phyloP scores from a whole-genome alignment of 306 rosid species.

The Echinosophora koreensis region DNA sequence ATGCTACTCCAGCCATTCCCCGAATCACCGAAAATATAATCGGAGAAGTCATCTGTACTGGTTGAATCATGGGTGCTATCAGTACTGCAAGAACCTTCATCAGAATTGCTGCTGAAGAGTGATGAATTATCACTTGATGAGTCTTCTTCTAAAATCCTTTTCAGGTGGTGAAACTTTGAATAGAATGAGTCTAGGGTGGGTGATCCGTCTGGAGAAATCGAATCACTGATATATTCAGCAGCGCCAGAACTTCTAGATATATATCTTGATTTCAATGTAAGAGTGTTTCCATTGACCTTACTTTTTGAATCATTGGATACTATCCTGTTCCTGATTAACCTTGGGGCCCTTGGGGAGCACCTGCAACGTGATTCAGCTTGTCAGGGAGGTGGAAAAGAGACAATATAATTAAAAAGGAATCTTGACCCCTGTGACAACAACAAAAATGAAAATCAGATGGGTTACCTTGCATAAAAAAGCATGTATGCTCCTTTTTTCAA shows the following conservation, averaged over 20 bases:
- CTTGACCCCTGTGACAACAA: background rate
- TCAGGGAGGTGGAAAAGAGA: slow-evolving; percentile 38
- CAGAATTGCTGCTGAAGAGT: slow-evolving; percentile 78
- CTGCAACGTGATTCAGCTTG: slow-evolving; percentile 54
- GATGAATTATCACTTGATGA: slow-evolving; percentile 92
- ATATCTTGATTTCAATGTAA: slow-evolving; percentile 51
- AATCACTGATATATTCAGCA: slow-evolving; percentile 41
- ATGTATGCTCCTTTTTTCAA: slow-evolving; percentile 87
- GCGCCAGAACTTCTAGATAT: slow-evolving; percentile 43
- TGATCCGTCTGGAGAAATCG: slow-evolving; percentile 51
- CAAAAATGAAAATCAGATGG: slow-evolving; percentile 10
- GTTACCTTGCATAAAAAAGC: slow-evolving; percentile 94
- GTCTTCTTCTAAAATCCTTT: slow-evolving; percentile 74
- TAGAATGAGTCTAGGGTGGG: slow-evolving; percentile 58
- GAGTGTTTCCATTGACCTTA: slow-evolving; percentile 57
- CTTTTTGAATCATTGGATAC: slow-evolving; percentile 62
- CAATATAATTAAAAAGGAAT: slow-evolving; percentile 24
- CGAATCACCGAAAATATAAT: slow-evolving; percentile 80
- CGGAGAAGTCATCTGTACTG: slow-evolving; percentile 81
- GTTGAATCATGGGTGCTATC: slow-evolving; percentile 74
- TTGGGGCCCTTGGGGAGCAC: slow-evolving; percentile 95
- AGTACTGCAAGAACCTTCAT: slow-evolving; percentile 89
- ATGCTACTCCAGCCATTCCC: slow-evolving; percentile 57
- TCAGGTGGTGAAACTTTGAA: slow-evolving; percentile 56
- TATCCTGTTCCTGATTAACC: slow-evolving; percentile 65